Base-by-base conservation (phyloP, 2,329 filamentous ascomycete genomes). In the Scedosporium minutisporum region DNA sequence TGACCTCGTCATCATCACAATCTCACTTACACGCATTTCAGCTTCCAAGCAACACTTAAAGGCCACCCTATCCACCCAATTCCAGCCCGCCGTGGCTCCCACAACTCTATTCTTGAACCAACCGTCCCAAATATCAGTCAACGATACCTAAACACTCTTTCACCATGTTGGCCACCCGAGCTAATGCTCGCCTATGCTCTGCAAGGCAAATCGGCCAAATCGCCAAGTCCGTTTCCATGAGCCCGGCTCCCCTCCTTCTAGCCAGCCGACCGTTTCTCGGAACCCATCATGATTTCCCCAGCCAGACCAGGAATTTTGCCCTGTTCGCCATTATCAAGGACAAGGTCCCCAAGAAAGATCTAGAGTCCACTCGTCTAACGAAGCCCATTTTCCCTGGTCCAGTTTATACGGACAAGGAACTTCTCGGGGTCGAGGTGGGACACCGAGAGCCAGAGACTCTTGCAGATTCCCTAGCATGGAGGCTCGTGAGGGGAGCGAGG, bases 381-480 rank as follows among this genome's bases (percentile, higher is more conserved):
- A 81, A 81, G 16, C 78, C 87, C 5, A 82, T 87, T 65, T 92
- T 88, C 87, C 81, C 82, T 38, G 87, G 90, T 70, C 87, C 86
- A 64, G 82, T 87, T 64, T 96, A 90, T 73, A 90, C 88, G 29
- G 82, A 89, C 70, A 81, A 89, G 65, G 88, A 97, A 72, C 95
- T 97, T 89, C 78, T 83, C 25, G 75, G 75, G 21, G 84, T 97
- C 59, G 78, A 80, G 57, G 84, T 93, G 3, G 91, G 88, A 23
- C 93, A 97, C 71, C 88, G 93, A 25, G 74, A 87, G 67, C 85
- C 89, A 1, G 81, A 85, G 69, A 88, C 84, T 12, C 80, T 85
- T 70, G 89, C 91, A 4, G 95, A 99, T 72, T 87, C 85, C 77
- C 76, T 88, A 3, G 95, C 95, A 2, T 87, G 95, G 71, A 82